A percentile compares a stretch with the other conserved stretches of the same genome.
phyloP scores from a whole-genome alignment of 768 basidiomycete species.

The Leccinum fibrillosum region DNA sequence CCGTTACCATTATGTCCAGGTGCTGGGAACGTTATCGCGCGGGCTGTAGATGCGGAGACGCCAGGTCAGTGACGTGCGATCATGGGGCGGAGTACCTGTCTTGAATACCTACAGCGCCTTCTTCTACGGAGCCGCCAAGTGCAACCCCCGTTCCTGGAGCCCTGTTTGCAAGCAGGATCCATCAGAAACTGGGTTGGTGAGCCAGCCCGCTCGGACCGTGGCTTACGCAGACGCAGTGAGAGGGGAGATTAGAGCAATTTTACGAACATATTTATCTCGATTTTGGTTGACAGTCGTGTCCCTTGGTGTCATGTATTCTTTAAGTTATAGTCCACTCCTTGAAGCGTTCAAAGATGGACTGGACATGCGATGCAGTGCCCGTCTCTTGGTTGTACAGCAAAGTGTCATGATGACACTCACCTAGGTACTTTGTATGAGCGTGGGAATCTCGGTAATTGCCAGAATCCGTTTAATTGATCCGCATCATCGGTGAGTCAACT shows the following conservation, averaged over 20 bases:
- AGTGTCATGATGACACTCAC: not conserved
- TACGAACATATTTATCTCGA: not conserved
- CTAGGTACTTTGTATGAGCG: not conserved
- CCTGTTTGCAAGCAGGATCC: slow-evolving; percentile 5
- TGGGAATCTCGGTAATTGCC: not conserved
- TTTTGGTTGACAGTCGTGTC: not conserved
- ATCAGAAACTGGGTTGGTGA: slow-evolving; percentile 9
- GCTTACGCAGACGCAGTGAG: not conserved
- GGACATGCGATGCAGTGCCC: not conserved
- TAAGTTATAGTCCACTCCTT: not conserved
- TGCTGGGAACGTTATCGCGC: not conserved
- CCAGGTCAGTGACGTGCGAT: slow-evolving; percentile 5
- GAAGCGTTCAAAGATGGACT: not conserved
- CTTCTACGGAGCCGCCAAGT: not conserved
- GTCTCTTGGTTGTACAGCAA: not conserved
- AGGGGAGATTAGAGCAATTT: not conserved
- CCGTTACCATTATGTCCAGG: not conserved
- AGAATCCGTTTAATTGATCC: not conserved
- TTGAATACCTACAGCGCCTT: not conserved
- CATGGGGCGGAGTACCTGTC: not conserved
- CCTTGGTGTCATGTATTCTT: not conserved
- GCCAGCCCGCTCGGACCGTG: too few relatives aligned
- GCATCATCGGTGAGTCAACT: not conserved
- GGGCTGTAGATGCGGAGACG: not conserved
- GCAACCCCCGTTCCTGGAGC: slow-evolving; percentile 2